These are phyloP conservation scores for Xylariomycetidae sp. DNA, from an alignment of 2,329 filamentous ascomycete species.

Conservation along the genomic window DNA sequence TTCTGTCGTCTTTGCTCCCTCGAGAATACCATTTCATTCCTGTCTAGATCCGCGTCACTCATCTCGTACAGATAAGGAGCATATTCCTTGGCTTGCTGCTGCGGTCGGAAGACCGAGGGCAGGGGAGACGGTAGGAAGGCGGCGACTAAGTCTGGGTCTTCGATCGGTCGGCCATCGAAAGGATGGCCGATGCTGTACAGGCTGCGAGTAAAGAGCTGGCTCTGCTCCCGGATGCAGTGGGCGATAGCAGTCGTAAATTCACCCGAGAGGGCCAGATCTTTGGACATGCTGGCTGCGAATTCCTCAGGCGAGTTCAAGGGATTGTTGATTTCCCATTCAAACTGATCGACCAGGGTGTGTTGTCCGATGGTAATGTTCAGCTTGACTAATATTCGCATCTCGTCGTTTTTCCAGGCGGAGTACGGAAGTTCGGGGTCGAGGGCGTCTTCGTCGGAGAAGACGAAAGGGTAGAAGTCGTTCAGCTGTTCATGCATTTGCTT, in stretches of 20 bases:
- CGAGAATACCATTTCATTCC: conserved; percentile 86
- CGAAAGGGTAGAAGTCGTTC: conserved; percentile 86
- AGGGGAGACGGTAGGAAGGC: conserved; percentile 84
- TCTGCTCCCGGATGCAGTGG: conserved; percentile 94
- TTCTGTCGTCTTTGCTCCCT: conserved; percentile 93
- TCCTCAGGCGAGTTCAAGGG: conserved; percentile 89
- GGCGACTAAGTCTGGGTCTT: conserved; percentile 81
- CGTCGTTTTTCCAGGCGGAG: conserved; percentile 93
- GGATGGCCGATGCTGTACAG: conserved; percentile 89
- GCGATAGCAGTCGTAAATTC: conserved; percentile 98
- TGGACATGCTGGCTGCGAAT: conserved; percentile 83
- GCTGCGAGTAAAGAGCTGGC: conserved; percentile 88
- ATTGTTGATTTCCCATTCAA: conserved; percentile 99
- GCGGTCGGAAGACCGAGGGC: conserved; percentile 76
- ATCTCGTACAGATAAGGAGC: conserved; percentile 91
- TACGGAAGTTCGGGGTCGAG: conserved; percentile 88
- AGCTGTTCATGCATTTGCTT: conserved; percentile 82
- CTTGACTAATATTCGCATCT: conserved; percentile 95
- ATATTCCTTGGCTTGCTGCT: conserved; percentile 90
- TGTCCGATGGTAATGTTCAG: conserved; percentile 96
- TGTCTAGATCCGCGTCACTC: conserved; percentile 82
- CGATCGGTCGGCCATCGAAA: conserved; percentile 88
- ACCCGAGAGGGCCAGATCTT: conserved; percentile 82
- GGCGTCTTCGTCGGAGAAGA: conserved; percentile 83
- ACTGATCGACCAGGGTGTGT: conserved; percentile 91